Base-by-base conservation (phyloP, 2,329 filamentous ascomycete genomes). In the Neopestalotiopsis clavispora region DNA sequence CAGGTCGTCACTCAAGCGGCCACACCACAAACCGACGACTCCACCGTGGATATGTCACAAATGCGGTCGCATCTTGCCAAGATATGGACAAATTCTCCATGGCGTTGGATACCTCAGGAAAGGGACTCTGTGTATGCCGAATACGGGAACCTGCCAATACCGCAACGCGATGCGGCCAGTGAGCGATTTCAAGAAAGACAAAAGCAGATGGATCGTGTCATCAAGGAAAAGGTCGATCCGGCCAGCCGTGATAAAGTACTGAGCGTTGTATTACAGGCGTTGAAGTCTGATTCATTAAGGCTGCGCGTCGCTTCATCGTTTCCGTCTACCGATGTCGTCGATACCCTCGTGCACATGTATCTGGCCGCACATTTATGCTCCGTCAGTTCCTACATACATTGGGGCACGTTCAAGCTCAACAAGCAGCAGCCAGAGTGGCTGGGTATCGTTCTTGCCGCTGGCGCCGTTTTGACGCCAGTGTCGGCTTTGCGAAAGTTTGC, bases 311-410 rank as follows among this genome's bases (percentile, higher is more conserved):
- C 85, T 20, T 86, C 84, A 1, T 90, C 89, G 0, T 92, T 92
- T 71, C 89, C 89, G 14, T 75, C 71, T 17, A 59, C 57, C 13
- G 68, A 69, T 17, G 56, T 68, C 1, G 80, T 91, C 69, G 89
- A 91, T 72, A 87, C 85, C 9, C 81, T 91, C 67, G 82, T 90
- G n/a, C 87, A 91, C 69, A 86, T 87, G 70, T 91, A 88, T 70
- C 79, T 91, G 23, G 86, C 87, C 0, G 83, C 84, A 1, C 87
- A 90, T 58, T 80, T 83, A 32, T 85, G 88, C 61, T 84, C 89
- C 69, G 83, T 89, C 0, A 88, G 87, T 61, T 82, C 84, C 60
- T 91, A 86, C 82, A 85, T 92, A 68, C 90, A 92, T 77, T 84
- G 88, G 60, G 85, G 87, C 1, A 88, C 87, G 0, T 86, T 92